These are phyloP conservation scores for Baorangia bicolor DNA, from an alignment of 768 basidiomycete species.

Conservation along the genomic window DNA sequence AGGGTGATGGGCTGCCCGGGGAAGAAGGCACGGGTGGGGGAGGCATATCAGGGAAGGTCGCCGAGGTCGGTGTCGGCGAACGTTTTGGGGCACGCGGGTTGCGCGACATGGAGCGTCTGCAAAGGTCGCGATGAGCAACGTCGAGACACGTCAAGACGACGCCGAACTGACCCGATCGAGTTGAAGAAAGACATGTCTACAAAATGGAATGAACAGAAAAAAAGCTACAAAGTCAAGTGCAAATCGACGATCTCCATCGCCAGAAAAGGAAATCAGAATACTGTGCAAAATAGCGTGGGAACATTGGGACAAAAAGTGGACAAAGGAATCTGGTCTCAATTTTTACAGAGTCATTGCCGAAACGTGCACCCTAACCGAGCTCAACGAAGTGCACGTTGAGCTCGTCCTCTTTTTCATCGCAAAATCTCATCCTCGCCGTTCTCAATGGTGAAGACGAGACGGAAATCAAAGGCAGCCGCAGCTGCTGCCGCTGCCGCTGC, in stretches of 20 bases:
- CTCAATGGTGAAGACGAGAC: constrained; percentile 52
- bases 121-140: constrained; percentile 4
- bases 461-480: constrained; percentile 57
- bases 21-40: constrained; percentile 43
- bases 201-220: background rate
- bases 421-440: background rate
- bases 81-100: constrained; percentile 69
- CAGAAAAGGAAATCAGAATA: constrained; percentile 1
- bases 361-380: constrained; percentile 12
- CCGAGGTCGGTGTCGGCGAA: constrained; percentile 72
- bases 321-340: background rate
- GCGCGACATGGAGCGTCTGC: constrained; percentile 74
- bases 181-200: constrained; percentile 80
- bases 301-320: background rate
- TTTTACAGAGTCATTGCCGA: constrained; percentile 11
- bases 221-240: background rate
- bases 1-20: constrained; percentile 25
- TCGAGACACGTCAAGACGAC: background rate
- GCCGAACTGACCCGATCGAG: constrained; percentile 61
- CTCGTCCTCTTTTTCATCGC: constrained; percentile 16
- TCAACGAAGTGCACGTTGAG: constrained; percentile 24
- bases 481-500: constrained; percentile 35
- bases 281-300: constrained; percentile 23
- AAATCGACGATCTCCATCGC: constrained; percentile 1
- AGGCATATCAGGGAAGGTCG: constrained; percentile 49